Base-by-base conservation (phyloP, 1,139 yeast genomes). In the Saccharomycopsis crataegensis region DNA sequence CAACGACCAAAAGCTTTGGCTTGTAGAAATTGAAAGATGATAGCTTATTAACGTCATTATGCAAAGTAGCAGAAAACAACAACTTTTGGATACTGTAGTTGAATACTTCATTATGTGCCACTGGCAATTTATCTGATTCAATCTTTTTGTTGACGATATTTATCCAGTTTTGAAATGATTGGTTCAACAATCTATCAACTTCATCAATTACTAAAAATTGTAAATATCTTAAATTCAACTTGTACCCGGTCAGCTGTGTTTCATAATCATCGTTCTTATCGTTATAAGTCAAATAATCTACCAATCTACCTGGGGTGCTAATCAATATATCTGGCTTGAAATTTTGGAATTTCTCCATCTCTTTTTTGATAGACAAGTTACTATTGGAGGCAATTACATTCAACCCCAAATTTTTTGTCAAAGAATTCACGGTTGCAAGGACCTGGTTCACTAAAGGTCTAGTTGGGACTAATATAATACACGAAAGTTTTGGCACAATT, bases 121-220 rank as follows among this genome's bases (percentile, higher is more conserved):
- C 17, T 65, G 67, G 58, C 60, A 74, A 64, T 4, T 55, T 56
- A 4, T 56, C 58, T 22, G 62, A 61, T 12, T 71, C 63, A 8
- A 84, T 66, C 37, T 76, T 74, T 2, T 70, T 60, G 55, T 85
- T 76, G n/a, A 93, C 70, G 1, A 82, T 75, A 51, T 78, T 77
- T 59, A 91, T 82, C 99, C 99, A 93, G 65, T 89, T 89, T 67
- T 93, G 98, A 68, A 89, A 93, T 36, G 88, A 81, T 66, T 93
- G 98, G 65, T 89, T 89, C 59, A 93, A 75, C 55, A 93, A 72
- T 57, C 96, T 75, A 71, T 93, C 99, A 1, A 98, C 99, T 69
- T 93, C 99, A 70, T 93, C 99, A 45, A 93, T 79, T 3, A 93
- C 87, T 61, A 94, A 72, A 66, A 78, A 89, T 59, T 80, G 75